Conservation (phyloP, 2,329 filamentous ascomycete species). For the Colletotrichum theobromicola region DNA sequence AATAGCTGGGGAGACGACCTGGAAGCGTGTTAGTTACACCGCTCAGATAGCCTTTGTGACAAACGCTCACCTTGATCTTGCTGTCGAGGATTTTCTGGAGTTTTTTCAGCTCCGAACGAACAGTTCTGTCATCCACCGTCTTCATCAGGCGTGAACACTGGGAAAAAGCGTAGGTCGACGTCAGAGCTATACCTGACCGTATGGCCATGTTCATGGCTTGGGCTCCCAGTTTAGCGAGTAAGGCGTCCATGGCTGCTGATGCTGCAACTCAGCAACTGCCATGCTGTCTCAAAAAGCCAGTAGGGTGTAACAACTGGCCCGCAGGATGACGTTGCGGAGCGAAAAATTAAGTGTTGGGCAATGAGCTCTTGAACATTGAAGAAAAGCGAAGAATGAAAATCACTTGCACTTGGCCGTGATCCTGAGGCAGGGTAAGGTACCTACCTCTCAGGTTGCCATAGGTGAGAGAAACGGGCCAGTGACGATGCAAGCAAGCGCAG, state of each 20-base stretch:
- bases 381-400: background rate
- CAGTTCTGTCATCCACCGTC: slow-evolving; percentile 73
- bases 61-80: slow-evolving; percentile 75
- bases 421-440: background rate
- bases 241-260: slow-evolving; percentile 67
- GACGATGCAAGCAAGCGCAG: background rate
- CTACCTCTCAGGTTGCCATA: slow-evolving; percentile 5
- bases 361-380: background rate
- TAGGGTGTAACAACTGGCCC: background rate
- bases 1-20: slow-evolving; percentile 89
- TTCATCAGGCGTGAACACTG: slow-evolving; percentile 82
- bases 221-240: slow-evolving; percentile 56
- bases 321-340: background rate
- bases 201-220: slow-evolving; percentile 95
- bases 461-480: background rate
- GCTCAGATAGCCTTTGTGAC: background rate
- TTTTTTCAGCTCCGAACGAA: slow-evolving; percentile 69
- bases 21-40: background rate
- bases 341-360: background rate
- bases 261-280: background rate
- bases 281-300: background rate
- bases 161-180: slow-evolving; percentile 82
- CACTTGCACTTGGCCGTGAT: background rate
- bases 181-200: slow-evolving; percentile 83
- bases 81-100: slow-evolving; percentile 79